These are phyloP conservation scores for Mycena sp. DNA, from an alignment of 1,284 basidiomycete species.

Conservation along the genomic window DNA sequence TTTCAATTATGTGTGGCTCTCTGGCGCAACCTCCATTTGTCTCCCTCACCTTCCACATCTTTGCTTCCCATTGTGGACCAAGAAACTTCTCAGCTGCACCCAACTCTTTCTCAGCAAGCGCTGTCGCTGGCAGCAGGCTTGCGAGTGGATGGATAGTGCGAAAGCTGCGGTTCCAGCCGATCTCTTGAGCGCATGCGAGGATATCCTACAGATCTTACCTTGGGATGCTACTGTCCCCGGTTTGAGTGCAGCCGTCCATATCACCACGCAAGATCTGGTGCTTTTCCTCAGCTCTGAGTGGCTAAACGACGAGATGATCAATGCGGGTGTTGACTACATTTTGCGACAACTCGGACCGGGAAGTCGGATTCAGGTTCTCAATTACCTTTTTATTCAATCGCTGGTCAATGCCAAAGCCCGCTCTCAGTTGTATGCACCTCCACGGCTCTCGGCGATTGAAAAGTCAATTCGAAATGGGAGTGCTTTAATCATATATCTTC, in stretches of 20 bases:
- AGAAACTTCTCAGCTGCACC: too few species aligned
- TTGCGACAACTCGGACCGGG: neutral
- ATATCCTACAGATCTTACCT: neutral
- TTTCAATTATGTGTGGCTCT: too few species aligned
- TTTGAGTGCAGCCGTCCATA: neutral
- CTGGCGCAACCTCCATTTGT: too few species aligned
- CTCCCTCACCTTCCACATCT: too few species aligned
- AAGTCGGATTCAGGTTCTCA: neutral
- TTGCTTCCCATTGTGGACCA: too few species aligned
- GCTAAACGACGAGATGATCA: conserved; percentile 26
- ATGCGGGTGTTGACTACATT: conserved; percentile 22
- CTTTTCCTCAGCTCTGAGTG: conserved; percentile 10
- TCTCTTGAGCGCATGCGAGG: neutral
- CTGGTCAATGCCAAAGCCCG: neutral
- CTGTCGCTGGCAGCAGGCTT: too few species aligned
- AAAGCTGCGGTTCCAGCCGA: neutral
- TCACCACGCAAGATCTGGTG: conserved; percentile 12
- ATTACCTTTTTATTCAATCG: conserved; percentile 3
- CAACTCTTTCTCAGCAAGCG: too few species aligned
- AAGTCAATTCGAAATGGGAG: neutral
- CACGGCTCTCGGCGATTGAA: neutral
- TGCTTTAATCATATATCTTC: conserved; percentile 12
- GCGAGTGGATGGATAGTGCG: too few species aligned
- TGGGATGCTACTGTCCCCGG: conserved; percentile 2
- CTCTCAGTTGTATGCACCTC: neutral